Conservation (phyloP, 2,329 filamentous ascomycete genomes). For the Paecilomyces sp. region DNA sequence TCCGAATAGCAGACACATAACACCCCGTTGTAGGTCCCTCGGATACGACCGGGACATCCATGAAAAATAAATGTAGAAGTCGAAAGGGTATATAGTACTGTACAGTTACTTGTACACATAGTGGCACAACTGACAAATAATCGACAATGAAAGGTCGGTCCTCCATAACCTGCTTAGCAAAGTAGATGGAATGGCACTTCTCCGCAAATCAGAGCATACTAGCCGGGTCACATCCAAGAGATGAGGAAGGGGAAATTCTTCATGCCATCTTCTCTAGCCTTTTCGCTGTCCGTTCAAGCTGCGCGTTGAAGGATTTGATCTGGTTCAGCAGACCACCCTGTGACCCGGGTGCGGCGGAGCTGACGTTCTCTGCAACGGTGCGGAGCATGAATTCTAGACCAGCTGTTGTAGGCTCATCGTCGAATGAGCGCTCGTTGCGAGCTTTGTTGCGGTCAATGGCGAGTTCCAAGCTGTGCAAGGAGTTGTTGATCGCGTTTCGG, state of each 20-base stretch:
- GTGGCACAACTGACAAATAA: too few species aligned
- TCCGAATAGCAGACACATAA: neutral
- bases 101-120: neutral
- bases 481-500: conserved; percentile 35
- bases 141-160: too few species aligned
- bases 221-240: neutral
- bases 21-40: too few species aligned
- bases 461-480: conserved; percentile 34
- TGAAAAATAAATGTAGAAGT: neutral
- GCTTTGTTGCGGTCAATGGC: conserved; percentile 31
- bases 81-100: neutral
- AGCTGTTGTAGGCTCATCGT: conserved; percentile 14
- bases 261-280: conserved; percentile 1
- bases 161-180: too few species aligned
- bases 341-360: conserved; percentile 27
- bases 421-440: conserved; percentile 5
- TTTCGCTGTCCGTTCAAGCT: conserved; percentile 29
- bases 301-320: conserved; percentile 35
- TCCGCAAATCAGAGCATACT: neutral
- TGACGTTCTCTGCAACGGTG: conserved; percentile 33
- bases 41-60: neutral
- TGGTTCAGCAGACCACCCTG: conserved; percentile 35
- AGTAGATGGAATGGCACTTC: too few species aligned
- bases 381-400: conserved; percentile 38
- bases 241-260: neutral